phyloP scores from a whole-genome alignment of 208 protist genomes.

The Crithidia fasciculata region DNA sequence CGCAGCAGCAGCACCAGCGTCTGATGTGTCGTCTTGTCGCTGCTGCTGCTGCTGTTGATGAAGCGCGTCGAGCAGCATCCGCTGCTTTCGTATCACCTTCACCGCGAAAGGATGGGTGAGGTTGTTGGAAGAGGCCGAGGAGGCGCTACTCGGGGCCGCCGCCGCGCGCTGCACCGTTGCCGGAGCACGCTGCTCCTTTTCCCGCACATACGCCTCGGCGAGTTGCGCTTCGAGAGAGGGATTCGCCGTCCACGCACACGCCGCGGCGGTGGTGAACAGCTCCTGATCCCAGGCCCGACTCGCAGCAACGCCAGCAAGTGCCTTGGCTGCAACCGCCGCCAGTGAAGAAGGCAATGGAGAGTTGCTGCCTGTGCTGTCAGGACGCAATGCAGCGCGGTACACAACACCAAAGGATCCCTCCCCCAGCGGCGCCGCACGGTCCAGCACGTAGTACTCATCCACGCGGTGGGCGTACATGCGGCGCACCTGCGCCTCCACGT shows the following conservation, averaged over 20 bases:
- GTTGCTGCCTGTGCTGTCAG: neutral
- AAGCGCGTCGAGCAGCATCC: conserved; percentile 41
- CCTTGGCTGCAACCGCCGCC: neutral
- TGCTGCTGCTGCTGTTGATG: conserved; percentile 20
- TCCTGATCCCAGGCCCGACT: conserved; percentile 2
- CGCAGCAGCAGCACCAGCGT: neutral
- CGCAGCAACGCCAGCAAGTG: neutral
- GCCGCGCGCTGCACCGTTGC: conserved; percentile 8
- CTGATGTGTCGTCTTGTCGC: neutral
- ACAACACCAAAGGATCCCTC: conserved; percentile 55
- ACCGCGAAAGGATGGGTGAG: conserved; percentile 38
- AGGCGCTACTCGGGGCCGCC: conserved; percentile 4
- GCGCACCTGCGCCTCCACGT: conserved; percentile 44
- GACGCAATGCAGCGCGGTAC: conserved; percentile 40
- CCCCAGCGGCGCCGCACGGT: conserved; percentile 39
- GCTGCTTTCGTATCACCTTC: conserved; percentile 56
- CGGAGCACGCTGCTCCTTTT: conserved; percentile 14
- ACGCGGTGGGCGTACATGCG: conserved; percentile 57
- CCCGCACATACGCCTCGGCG: conserved; percentile 18
- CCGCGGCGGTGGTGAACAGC: conserved; percentile 15
- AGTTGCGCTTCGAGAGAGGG: conserved; percentile 18
- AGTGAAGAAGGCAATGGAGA: neutral
- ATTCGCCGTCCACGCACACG: conserved; percentile 2
- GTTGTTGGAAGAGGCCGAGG: neutral
- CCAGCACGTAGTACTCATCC: conserved; percentile 52